Evolutionary conservation across 2,329 filamentous ascomycete species (phyloP), one percentile per base, ranked within the genome.

Genomic region (Alternaria postmessia): DNA sequence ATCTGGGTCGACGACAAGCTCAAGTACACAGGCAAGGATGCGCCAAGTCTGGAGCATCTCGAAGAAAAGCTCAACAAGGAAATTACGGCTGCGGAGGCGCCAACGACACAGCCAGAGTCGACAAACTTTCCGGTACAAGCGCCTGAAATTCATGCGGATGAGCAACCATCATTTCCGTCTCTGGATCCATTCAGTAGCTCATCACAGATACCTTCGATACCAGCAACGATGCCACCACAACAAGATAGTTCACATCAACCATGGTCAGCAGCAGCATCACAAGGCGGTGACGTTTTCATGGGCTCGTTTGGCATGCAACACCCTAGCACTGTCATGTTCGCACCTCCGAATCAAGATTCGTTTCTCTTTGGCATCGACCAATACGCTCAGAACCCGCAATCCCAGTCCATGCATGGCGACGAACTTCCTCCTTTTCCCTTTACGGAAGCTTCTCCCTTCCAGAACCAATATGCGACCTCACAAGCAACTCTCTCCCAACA

Each of bases 1-100:
- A 88, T 92, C 69, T 94, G 92, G 86, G 85, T 90, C 56, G 89
- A 92, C 70, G 91, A 90, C 24, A 91, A 89, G 74, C 82, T 94
- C 72, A 89, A 87, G 72, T 86, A 87, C 62, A 85, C 93, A 39
- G 91, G 92, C 32, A 79, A 79, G 60, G 73, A 76, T 57, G 73
- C 74, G 8, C 74, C 75, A 6, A 74, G 69, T 18, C 56, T 77
- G 7, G 75, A 79, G 71, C 67, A 77, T 63, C 65, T 76, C 67
- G 68, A 76, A 49, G 71, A 81, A 65, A 76, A 75, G 54, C 61
- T 76, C 48, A 77, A 77, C 65, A 77, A 72, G 53, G 74, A 75
- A 36, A 55, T 63, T 7, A 22, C 55, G 6, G 54, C 48, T 8
- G 51, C 54, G 39, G 58, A 62, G 7, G 47, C 67, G 20, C 59